Evolutionary conservation across 176 grass and related monocot genomes (phyloP).

Genomic region (Microstegium vimineum): DNA sequence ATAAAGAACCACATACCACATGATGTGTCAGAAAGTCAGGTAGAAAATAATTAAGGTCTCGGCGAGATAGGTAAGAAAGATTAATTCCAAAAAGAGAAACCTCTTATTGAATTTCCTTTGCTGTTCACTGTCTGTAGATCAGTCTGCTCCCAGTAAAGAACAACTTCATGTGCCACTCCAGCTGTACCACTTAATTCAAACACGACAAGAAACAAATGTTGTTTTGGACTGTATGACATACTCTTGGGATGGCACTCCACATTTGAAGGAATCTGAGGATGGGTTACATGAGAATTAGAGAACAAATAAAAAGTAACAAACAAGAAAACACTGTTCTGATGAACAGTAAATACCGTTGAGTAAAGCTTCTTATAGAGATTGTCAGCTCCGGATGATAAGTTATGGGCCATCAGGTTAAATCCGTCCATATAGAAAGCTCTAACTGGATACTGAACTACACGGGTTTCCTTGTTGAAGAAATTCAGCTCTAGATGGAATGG

Average conservation of each 20-base stretch:
- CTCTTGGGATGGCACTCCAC: constrained; percentile 83
- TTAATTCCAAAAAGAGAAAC: constrained; percentile 32
- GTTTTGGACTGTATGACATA: constrained; percentile 86
- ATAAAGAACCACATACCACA: constrained; percentile 27
- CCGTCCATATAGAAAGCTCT: constrained; percentile 95
- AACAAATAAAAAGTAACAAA: constrained; percentile 27
- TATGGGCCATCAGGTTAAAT: constrained; percentile 96
- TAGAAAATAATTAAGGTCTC: not conserved
- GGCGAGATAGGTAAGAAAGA: not conserved
- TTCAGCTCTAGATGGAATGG: constrained; percentile 95
- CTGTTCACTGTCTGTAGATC: constrained; percentile 88
- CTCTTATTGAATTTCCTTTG: constrained; percentile 92
- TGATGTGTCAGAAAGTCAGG: constrained; percentile 30
- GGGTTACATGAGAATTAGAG: constrained; percentile 20
- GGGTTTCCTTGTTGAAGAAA: constrained; percentile 95
- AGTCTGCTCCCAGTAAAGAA: constrained; percentile 99
- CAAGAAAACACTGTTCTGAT: constrained; percentile 13
- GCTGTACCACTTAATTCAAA: constrained; percentile 87
- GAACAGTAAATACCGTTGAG: constrained; percentile 54
- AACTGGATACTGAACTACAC: constrained; percentile 89
- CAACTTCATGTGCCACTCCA: constrained; percentile 78
- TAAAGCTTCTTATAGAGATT: constrained; percentile 99
- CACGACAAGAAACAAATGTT: constrained; percentile 92
- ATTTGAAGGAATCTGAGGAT: constrained; percentile 84
- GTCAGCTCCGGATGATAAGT: constrained; percentile 86